phyloP scores from a whole-genome alignment of 2,329 filamentous ascomycete genomes.

The Grosmannia serpens region DNA sequence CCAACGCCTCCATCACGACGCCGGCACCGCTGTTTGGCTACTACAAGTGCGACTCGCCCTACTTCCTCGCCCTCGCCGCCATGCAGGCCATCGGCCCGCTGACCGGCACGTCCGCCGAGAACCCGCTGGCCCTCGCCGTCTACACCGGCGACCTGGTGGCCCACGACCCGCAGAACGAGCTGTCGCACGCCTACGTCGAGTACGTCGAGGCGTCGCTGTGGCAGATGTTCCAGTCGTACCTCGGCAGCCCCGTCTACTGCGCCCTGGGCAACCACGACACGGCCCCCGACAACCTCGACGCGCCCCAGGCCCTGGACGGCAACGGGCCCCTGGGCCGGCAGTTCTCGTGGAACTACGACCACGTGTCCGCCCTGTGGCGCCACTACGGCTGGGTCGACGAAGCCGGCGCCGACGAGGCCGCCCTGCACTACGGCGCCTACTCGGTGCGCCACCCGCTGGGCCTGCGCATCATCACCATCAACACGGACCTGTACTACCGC shows the following conservation, averaged over 20 bases:
- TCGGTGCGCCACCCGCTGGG: constrained; percentile 32
- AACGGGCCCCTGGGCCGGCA: constrained; percentile 35
- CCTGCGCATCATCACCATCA: constrained; percentile 46
- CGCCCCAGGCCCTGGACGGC: constrained; percentile 32
- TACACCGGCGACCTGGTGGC: constrained; percentile 50
- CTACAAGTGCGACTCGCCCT: constrained; percentile 46
- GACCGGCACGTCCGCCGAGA: constrained; percentile 36
- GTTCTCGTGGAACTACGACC: constrained; percentile 41
- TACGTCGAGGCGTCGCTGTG: constrained; percentile 42
- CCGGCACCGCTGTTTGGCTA: constrained; percentile 42
- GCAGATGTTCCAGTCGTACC: constrained; percentile 42
- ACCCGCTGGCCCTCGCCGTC: constrained; percentile 40
- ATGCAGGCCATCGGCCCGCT: constrained; percentile 42
- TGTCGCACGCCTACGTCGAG: constrained; percentile 39
- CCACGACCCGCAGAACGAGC: constrained; percentile 39
- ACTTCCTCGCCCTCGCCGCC: constrained; percentile 43
- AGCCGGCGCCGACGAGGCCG: constrained; percentile 21
- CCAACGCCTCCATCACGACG: constrained; percentile 24
- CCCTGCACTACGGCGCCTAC: constrained; percentile 39
- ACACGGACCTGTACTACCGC: constrained; percentile 49
- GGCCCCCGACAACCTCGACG: constrained; percentile 39
- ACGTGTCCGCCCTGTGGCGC: constrained; percentile 33
- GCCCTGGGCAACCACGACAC: constrained; percentile 48
- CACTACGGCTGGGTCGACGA: constrained; percentile 38
- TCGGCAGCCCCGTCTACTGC: constrained; percentile 43